Conservation (phyloP, 2,329 filamentous ascomycete species). For the Clathrospora elynae region DNA sequence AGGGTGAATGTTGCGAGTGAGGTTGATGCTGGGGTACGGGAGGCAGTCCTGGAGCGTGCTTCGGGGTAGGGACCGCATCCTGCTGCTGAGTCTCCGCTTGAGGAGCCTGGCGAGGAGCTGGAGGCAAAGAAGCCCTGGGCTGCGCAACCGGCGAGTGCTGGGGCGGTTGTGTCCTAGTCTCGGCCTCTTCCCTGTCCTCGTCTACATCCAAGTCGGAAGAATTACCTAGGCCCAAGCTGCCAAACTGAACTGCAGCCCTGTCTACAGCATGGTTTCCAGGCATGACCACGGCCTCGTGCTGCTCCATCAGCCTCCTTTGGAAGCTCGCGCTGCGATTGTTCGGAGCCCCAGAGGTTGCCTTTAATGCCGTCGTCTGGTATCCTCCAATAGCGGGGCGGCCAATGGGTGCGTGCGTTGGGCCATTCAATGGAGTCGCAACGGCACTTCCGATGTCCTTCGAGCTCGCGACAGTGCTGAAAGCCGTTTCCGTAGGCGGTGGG, state of each 20-base stretch:
- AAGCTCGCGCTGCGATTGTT: conserved; percentile 77
- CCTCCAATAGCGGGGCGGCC: conserved; percentile 69
- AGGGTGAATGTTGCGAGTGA: conserved; percentile 50
- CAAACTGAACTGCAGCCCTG: conserved; percentile 91
- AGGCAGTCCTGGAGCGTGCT: conserved; percentile 66
- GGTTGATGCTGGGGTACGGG: conserved; percentile 62
- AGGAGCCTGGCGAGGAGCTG: conserved; percentile 59
- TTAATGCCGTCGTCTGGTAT: conserved; percentile 79
- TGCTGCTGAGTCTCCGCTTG: conserved; percentile 49
- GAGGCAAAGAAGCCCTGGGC: conserved; percentile 85
- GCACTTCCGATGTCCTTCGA: conserved; percentile 73
- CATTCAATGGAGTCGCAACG: conserved; percentile 63
- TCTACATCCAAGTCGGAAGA: conserved; percentile 78
- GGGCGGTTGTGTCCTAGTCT: conserved; percentile 90
- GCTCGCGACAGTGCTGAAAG: conserved; percentile 86
- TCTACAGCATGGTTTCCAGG: conserved; percentile 95
- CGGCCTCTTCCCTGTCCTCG: conserved; percentile 90
- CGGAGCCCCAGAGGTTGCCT: conserved; percentile 66
- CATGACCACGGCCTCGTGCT: conserved; percentile 98
- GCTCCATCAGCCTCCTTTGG: conserved; percentile 85
- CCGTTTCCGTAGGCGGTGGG: conserved; percentile 78
- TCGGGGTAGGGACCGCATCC: conserved; percentile 56
- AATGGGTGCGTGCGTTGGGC: conserved; percentile 59
- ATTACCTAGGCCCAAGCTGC: conserved; percentile 84
- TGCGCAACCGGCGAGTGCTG: conserved; percentile 88